Evolutionary conservation across 495 filamentous ascomycete species (phyloP), one percentile per base, ranked within the genome.

Genomic region (Talaromyces trachyspermus): DNA sequence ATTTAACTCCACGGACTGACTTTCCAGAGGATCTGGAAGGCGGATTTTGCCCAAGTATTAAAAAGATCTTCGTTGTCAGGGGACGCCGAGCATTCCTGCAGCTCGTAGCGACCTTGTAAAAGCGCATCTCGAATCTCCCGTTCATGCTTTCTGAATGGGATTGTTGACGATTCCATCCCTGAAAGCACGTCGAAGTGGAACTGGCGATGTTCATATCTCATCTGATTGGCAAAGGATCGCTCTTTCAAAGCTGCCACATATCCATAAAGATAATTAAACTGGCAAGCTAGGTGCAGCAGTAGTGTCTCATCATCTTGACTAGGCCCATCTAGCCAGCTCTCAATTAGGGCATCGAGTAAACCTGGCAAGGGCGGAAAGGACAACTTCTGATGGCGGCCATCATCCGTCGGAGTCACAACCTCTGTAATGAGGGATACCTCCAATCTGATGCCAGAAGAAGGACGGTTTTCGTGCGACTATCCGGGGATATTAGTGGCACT

Each of bases 381-480:
- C 35, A 49, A 22, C 10, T 46, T 46, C 25, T 43, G 40, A n/a
- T 43, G 15, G 10, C 12, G 22, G 10, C 17, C 5, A 22, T 20
- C 3, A 9, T 19, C 20, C 14, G 12, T 9, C 40, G n/a, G n/a
- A n/a, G n/a, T n/a, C n/a, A n/a, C n/a, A n/a, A n/a, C n/a, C n/a
- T n/a, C n/a, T n/a, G n/a, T n/a, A n/a, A n/a, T n/a, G n/a, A 24
- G 3, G 47, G 19, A 43, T 42, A 47, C 19, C 59, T 59, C 58
- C 58, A 59, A 26, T 57, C 58, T 12, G 38, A 32, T 30, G 58
- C 53, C n/a, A 47, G 52, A 45, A 61, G 56, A 32, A 61, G 56
- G 17, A 56, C 42, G 14, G 56, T 57, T 23, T 36, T 57, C n/a
- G 45, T 54, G 18, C 42, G 25, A 5, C 49, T 37, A 29, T 53